phyloP scores from a whole-genome alignment of 2,329 filamentous ascomycete species.

The Penicillium griseofulvum region DNA sequence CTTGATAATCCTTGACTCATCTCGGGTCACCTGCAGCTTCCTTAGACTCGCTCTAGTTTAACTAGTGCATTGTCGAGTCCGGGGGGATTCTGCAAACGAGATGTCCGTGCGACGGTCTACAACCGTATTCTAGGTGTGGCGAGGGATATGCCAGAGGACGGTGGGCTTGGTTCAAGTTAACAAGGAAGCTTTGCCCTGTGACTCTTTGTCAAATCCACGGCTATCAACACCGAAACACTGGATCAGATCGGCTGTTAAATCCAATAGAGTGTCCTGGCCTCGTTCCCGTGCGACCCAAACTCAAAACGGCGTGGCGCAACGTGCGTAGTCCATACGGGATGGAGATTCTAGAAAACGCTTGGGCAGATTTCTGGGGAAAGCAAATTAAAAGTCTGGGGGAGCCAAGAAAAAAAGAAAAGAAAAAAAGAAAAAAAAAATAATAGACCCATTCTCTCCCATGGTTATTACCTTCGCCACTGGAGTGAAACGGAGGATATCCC shows the following conservation, averaged over 20 bases:
- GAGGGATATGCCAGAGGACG: no score
- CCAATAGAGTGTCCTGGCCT: slow-evolving; percentile 10
- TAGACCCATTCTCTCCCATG: not conserved
- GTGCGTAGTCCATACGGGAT: slow-evolving; percentile 10
- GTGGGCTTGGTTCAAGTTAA: not conserved
- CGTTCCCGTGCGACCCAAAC: slow-evolving; percentile 20
- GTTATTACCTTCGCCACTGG: not conserved
- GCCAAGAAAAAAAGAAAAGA: not conserved
- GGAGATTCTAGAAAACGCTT: slow-evolving; percentile 18
- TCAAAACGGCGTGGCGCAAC: slow-evolving; percentile 24
- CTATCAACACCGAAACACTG: not conserved
- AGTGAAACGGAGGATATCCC: not conserved
- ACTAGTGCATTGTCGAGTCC: slow-evolving; percentile 18
- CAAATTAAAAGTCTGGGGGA: slow-evolving; percentile 4
- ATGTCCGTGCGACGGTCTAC: slow-evolving; percentile 19
- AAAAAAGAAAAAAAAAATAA: not conserved
- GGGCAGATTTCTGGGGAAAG: slow-evolving; percentile 9
- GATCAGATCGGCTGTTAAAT: slow-evolving; percentile 6
- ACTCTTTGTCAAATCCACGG: not conserved
- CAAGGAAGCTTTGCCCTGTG: not conserved
- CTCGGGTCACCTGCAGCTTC: slow-evolving; percentile 26
- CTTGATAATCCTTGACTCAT: slow-evolving; percentile 16
- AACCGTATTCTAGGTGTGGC: no score
- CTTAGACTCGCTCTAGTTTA: slow-evolving; percentile 21
- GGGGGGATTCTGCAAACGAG: slow-evolving; percentile 27